phyloP scores from a whole-genome alignment of 495 filamentous ascomycete genomes.

The Trichocladium antarcticum region DNA sequence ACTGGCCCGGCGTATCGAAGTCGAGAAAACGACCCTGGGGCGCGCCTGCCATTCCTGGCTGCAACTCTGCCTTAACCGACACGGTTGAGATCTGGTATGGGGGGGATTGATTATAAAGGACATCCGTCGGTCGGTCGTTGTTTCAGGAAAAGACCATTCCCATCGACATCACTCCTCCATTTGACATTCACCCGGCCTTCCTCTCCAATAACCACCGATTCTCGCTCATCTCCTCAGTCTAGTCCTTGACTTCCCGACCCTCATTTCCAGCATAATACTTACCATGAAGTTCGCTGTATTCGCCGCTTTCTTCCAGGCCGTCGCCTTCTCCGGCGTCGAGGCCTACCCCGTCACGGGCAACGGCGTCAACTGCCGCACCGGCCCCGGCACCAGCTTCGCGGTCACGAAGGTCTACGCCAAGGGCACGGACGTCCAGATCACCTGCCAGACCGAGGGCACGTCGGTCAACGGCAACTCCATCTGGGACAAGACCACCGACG shows the following conservation, averaged over 20 bases:
- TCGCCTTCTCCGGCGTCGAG: neutral
- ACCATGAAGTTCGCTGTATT: constrained; percentile 12
- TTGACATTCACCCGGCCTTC: neutral
- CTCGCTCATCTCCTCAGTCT: neutral
- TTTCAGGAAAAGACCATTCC: too few species aligned
- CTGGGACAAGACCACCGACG: constrained; percentile 22
- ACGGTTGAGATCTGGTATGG: too few species aligned
- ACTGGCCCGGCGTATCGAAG: too few species aligned
- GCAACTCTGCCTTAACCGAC: too few species aligned
- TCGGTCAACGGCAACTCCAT: constrained; percentile 9
- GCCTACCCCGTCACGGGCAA: constrained; percentile 16
- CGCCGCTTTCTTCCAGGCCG: constrained; percentile 1
- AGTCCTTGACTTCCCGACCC: neutral
- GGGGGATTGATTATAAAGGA: too few species aligned
- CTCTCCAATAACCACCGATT: neutral
- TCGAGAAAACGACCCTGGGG: too few species aligned
- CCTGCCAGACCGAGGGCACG: constrained; percentile 19
- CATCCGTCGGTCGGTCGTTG: too few species aligned
- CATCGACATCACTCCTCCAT: too few species aligned
- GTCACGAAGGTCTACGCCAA: constrained; percentile 16
- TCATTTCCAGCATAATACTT: neutral
- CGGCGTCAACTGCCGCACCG: constrained; percentile 21
- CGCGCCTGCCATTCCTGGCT: too few species aligned
- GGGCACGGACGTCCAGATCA: constrained; percentile 17
- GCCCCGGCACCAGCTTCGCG: constrained; percentile 15